Base-by-base conservation (phyloP, 2,329 filamentous ascomycete genomes). In the Colletotrichum costaricense region DNA sequence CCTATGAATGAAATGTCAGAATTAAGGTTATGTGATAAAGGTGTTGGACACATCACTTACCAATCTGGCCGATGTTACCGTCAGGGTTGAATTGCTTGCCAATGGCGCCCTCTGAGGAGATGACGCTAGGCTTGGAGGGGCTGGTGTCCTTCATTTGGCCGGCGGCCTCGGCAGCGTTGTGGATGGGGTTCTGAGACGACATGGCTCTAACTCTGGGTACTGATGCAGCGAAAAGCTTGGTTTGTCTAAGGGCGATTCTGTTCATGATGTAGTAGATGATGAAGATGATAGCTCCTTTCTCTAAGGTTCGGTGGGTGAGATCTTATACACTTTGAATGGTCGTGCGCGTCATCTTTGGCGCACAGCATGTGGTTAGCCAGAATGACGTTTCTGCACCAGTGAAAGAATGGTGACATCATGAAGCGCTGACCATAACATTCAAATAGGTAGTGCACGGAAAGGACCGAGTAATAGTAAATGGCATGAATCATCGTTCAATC, bases 61-160 rank as follows among this genome's bases (percentile, higher is more conserved):
- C 71, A 5, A 73, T 73, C 56, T 73, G 67, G 7, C 71, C 71
- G 7, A 73, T 46, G 22, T 73, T 73, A 1, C 71, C 71, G 0
- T 73, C 71, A 3, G 71, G 71, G 62, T 73, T 73, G 67, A 73
- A 73, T 1, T 73, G 71, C n/a, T 66, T 70, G 35, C 71, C 71
- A 19, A 73, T 66, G 6, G 67, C 67, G 3, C 71, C 71, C 26
- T 71, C 71, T 1, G 71, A 73, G 0, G 71, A 73, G 24, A 73
- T 73, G 9, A 73, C 26, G 22, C 71, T 73, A 2, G 71, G 71
- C 14, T 73, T 73, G 12, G 67, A 16, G 2, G 71, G 71, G 6
- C 3, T 70, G 49, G 71, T 71, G 14, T 71, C 67, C 60, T 66
- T 73, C 56, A 66, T 57, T 57, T 70, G 42, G 28, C 71, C 67